Base-by-base conservation (phyloP, 345 rosid species). In the Acer campestre region DNA sequence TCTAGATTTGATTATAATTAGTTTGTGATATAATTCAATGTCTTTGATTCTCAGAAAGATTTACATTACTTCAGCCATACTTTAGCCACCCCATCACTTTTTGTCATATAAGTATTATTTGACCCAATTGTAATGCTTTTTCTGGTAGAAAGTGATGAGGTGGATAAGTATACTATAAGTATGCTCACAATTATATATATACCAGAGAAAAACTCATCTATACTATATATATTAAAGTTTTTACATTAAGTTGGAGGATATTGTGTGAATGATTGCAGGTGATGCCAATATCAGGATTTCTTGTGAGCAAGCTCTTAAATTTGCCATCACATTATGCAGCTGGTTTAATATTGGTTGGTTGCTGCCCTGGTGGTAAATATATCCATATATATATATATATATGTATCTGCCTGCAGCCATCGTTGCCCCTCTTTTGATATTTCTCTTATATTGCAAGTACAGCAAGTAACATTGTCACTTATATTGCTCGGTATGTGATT, bases 321-420 rank as follows among this genome's bases (percentile, higher is more conserved):
- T 83, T 95, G 76, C 98, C 97, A 68, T 84, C 98, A 20, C 79
- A 93, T 87, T 93, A 90, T 82, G 98, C 98, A 65, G 98, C 97
- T 58, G 99, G 98, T 81, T 89, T 95, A 73, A 95, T 95, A 77
- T 82, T 95, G 82, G 98, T 93, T 73, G 90, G 89, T 79, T 95
- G 98, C 83, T 95, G 97, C 80, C 98, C 99, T 76, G 97, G 96
- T 68, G 99, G 99, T 95, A 88, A 67, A 82, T 75, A 42, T 59
- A 63, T 56, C 63, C 6, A 18, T 73, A 61, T 31, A 10, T 38
- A 18, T 73, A 61, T 31, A 10, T 38, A n/a, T n/a, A n/a, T n/a
- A n/a, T n/a, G n/a, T n/a, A 46, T 66, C 14, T 1, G 68, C 65
- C 31, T 20, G 61, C 63, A 23, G 63, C 40, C 14, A 22, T 73